Percentiles rank a stretch among this genome's conserved stretches.
Conservation (phyloP, 345 rosid species). For the Erysimum cheiranthoides region DNA sequence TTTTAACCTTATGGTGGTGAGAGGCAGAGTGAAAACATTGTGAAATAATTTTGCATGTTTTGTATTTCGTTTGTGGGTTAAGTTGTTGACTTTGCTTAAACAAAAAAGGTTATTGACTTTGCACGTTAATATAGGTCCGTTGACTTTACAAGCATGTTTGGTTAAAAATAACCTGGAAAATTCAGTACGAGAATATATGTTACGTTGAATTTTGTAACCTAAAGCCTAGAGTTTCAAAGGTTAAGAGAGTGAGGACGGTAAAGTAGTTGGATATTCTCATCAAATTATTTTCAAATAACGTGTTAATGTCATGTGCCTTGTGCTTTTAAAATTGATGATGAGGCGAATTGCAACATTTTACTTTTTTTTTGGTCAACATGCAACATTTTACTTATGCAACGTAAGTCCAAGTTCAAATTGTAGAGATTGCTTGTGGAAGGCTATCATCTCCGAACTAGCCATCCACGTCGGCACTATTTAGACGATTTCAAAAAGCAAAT, state of each 20-base stretch:
- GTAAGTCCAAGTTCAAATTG: background rate
- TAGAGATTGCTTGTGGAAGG: slow-evolving; percentile 39
- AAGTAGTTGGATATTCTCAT: slow-evolving; percentile 46
- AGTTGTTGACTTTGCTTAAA: slow-evolving; percentile 12
- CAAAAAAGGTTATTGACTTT: slow-evolving; percentile 22
- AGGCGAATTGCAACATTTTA: slow-evolving; percentile 17
- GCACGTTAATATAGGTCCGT: slow-evolving; percentile 7
- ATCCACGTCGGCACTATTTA: slow-evolving; percentile 37
- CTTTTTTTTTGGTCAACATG: slow-evolving; percentile 7
- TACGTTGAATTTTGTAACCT: slow-evolving; percentile 32
- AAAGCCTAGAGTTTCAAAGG: slow-evolving; percentile 41
- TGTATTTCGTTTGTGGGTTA: background rate
- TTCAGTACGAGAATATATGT: slow-evolving; percentile 8
- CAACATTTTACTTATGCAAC: slow-evolving; percentile 25
- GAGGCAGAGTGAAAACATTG: slow-evolving; percentile 13
- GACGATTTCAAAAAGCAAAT: background rate
- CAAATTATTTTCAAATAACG: slow-evolving; percentile 34
- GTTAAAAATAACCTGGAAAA: background rate
- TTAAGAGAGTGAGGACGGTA: slow-evolving; percentile 55
- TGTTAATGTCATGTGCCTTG: slow-evolving; percentile 40
- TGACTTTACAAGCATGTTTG: slow-evolving; percentile 38
- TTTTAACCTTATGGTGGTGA: slow-evolving; percentile 20
- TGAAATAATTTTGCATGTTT: slow-evolving; percentile 38
- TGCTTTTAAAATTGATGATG: slow-evolving; percentile 26
- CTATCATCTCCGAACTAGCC: slow-evolving; percentile 17